Evolutionary conservation across 768 basidiomycete species (phyloP).

Genomic region (Calocybe cyanea): DNA sequence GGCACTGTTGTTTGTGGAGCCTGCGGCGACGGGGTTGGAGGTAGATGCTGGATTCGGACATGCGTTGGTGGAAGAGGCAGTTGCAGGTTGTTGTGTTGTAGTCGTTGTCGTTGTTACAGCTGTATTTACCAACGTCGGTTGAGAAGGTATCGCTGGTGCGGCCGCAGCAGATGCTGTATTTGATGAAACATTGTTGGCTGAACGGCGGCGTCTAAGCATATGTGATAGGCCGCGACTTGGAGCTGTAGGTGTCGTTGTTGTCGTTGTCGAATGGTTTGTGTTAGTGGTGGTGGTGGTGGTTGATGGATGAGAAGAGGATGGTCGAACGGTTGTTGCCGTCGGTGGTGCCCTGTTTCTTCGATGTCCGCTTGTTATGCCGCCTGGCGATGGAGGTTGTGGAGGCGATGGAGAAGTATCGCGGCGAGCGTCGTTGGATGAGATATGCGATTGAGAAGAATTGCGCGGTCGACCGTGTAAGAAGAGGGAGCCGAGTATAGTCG

Average conservation of each 20-base stretch:
- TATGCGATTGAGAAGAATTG: constrained; percentile 62
- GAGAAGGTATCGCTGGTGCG: constrained; percentile 1
- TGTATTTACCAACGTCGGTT: no score
- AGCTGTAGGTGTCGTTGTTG: no score
- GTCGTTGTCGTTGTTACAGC: constrained; percentile 14
- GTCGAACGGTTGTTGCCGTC: constrained; percentile 32
- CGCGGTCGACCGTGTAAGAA: constrained; percentile 69
- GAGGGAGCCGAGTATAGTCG: constrained; percentile 62
- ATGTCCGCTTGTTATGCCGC: constrained; percentile 18
- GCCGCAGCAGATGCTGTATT: constrained; percentile 13
- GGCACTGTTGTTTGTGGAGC: background rate
- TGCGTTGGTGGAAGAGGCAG: constrained; percentile 11
- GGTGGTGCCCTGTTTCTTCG: constrained; percentile 27
- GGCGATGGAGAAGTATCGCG: constrained; percentile 38
- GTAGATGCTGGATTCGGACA: background rate
- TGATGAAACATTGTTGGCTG: constrained; percentile 49
- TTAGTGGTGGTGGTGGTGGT: constrained; percentile 20
- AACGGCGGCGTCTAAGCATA: constrained; percentile 67
- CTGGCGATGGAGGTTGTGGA: constrained; percentile 32
- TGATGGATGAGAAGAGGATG: constrained; percentile 27
- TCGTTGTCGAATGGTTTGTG: no score
- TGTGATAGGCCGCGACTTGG: constrained; percentile 48
- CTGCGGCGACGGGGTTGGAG: background rate
- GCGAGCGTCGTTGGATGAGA: constrained; percentile 31
- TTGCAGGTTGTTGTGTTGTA: constrained; percentile 19